phyloP scores from a whole-genome alignment of 2,329 filamentous ascomycete species.

The Fusarium goolgardi region DNA sequence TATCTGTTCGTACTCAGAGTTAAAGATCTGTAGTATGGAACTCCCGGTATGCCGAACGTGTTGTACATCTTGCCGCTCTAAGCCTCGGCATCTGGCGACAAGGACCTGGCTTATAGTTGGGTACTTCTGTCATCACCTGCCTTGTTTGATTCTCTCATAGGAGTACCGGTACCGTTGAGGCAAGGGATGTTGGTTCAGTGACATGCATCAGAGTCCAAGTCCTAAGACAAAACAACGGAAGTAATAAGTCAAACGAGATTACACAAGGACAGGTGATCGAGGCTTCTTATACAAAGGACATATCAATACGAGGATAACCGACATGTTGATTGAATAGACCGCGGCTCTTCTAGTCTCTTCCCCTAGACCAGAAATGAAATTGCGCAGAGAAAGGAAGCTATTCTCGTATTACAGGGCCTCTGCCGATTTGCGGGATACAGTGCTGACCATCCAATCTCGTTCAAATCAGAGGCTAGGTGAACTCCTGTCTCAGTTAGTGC shows the following conservation, averaged over 20 bases:
- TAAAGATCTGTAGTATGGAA: background rate
- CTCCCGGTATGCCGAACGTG: background rate
- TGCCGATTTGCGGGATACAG: slow-evolving; percentile 11
- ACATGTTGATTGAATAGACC: background rate
- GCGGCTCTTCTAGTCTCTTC: background rate
- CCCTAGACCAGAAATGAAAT: background rate
- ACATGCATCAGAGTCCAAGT: background rate
- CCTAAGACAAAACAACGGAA: background rate
- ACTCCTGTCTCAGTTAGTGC: slow-evolving; percentile 23
- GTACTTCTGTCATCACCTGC: background rate
- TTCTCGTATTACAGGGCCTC: slow-evolving; percentile 16
- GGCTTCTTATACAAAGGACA: background rate
- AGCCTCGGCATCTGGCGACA: background rate
- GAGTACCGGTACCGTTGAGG: too few relatives aligned
- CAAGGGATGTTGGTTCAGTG: background rate
- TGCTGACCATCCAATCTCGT: slow-evolving; percentile 17
- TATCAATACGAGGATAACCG: background rate
- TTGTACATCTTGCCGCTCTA: background rate
- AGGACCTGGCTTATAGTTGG: background rate
- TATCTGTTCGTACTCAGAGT: background rate
- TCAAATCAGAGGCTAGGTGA: background rate
- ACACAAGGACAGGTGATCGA: background rate
- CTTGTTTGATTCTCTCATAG: background rate
- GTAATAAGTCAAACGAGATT: background rate
- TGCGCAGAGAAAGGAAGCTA: slow-evolving; percentile 3